phyloP scores from a whole-genome alignment of 2,329 filamentous ascomycete species.

The Fusarium redolens region DNA sequence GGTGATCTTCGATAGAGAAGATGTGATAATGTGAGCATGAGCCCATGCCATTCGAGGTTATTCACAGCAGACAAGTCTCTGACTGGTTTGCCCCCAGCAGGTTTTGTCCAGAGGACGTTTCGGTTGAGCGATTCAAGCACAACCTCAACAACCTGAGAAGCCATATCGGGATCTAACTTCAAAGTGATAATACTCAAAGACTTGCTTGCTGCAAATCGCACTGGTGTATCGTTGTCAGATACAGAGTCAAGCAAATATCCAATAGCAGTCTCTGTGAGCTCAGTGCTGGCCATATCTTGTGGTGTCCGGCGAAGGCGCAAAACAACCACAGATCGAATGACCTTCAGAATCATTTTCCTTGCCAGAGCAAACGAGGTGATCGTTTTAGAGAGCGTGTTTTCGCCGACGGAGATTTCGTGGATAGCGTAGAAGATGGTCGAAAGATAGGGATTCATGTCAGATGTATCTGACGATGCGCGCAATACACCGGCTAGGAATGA shows the following conservation, averaged over 20 bases:
- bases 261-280: slow-evolving; percentile 82
- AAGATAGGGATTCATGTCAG: slow-evolving; percentile 77
- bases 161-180: slow-evolving; percentile 83
- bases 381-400: slow-evolving; percentile 59
- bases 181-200: slow-evolving; percentile 88
- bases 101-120: slow-evolving; percentile 66
- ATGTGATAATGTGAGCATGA: slow-evolving; percentile 89
- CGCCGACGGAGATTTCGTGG: slow-evolving; percentile 66
- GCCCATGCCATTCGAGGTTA: slow-evolving; percentile 88
- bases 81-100: slow-evolving; percentile 50
- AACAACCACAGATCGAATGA: slow-evolving; percentile 79
- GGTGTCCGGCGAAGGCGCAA: slow-evolving; percentile 68
- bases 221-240: slow-evolving; percentile 89
- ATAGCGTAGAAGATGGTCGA: slow-evolving; percentile 73
- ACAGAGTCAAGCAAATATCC: slow-evolving; percentile 82
- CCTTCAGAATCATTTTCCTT: slow-evolving; percentile 85
- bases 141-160: slow-evolving; percentile 86
- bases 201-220: slow-evolving; percentile 91
- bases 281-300: slow-evolving; percentile 56
- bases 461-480: slow-evolving; percentile 75
- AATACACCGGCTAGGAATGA: slow-evolving; percentile 83
- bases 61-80: slow-evolving; percentile 81
- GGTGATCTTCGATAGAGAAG: slow-evolving; percentile 87
- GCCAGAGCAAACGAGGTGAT: slow-evolving; percentile 81
- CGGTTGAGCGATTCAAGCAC: slow-evolving; percentile 77